Percentiles rank a stretch among this genome's conserved stretches.
These are phyloP conservation scores for Colletotrichum siamense DNA, from an alignment of 2,329 filamentous ascomycete genomes.

Conservation along the genomic window DNA sequence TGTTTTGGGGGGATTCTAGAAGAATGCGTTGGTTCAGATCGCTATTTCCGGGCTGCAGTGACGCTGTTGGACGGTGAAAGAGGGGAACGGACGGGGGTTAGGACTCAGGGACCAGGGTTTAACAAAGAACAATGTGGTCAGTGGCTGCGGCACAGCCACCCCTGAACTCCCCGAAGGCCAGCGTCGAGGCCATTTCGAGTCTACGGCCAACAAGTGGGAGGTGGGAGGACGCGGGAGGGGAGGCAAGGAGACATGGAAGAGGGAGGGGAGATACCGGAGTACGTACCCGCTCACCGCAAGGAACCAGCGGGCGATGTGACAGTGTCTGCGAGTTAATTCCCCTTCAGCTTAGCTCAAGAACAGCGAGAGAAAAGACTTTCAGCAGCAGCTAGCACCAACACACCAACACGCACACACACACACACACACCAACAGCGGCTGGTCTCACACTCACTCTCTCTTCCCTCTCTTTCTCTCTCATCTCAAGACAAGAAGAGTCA, in stretches of 20 bases:
- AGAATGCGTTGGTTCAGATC: neutral
- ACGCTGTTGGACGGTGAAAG: neutral
- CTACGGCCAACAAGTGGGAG: neutral
- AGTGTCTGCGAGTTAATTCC: neutral
- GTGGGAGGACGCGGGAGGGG: neutral
- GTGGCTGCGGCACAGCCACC: constrained; percentile 12
- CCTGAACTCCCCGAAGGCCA: neutral
- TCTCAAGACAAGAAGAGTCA: neutral
- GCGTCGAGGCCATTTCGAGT: neutral
- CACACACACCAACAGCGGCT: neutral
- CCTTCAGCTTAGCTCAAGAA: neutral
- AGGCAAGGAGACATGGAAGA: neutral
- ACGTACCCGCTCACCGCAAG: neutral
- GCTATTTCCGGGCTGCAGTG: neutral
- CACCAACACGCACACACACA: neutral
- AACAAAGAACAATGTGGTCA: constrained; percentile 1
- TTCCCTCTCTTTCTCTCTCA: neutral
- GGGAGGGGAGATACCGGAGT: neutral
- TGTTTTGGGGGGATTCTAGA: neutral
- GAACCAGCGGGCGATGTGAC: neutral
- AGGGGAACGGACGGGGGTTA: neutral
- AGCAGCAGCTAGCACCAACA: neutral
- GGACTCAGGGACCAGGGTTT: neutral
- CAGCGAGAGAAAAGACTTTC: neutral
- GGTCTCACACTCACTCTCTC: neutral